Evolutionary conservation across 2,329 filamentous ascomycete genomes (phyloP).

Genomic region (Xylaria sp.): DNA sequence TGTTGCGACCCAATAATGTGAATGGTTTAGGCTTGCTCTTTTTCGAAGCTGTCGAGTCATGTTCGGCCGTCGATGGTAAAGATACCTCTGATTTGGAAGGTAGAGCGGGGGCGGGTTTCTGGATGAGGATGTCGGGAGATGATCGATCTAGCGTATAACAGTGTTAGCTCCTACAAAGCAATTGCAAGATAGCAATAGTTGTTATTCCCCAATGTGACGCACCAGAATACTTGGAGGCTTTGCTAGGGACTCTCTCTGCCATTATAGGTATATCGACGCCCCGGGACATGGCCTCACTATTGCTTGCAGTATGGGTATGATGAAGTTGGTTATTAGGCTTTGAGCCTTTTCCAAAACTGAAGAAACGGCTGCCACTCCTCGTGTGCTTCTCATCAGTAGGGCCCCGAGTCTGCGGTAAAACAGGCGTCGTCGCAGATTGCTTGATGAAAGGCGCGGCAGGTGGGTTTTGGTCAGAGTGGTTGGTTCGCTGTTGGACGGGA

Average conservation of each 20-base stretch:
- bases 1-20: conserved; percentile 56
- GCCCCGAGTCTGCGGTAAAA: conserved; percentile 20
- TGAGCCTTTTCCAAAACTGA: conserved; percentile 40
- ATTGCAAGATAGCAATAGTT: conserved; percentile 4
- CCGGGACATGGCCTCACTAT: conserved; percentile 38
- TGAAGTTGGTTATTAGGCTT: conserved; percentile 36
- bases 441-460: conserved; percentile 30
- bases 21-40: conserved; percentile 63
- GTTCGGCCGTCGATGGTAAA: conserved; percentile 54
- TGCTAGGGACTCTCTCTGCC: conserved; percentile 39
- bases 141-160: conserved; percentile 37
- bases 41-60: conserved; percentile 49
- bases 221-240: conserved; percentile 42
- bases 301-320: conserved; percentile 33
- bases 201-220: conserved; percentile 20
- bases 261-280: conserved; percentile 38
- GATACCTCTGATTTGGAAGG: conserved; percentile 60
- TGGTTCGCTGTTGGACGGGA: conserved; percentile 29
- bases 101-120: conserved; percentile 49
- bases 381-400: conserved; percentile 40
- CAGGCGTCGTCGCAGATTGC: conserved; percentile 30
- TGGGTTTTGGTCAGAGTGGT: conserved; percentile 30
- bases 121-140: conserved; percentile 43
- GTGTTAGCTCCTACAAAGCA: conserved; percentile 32
- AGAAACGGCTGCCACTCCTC: conserved; percentile 42